These are phyloP conservation scores for Boletellus sp. DNA, from an alignment of 768 basidiomycete genomes.

Conservation along the genomic window DNA sequence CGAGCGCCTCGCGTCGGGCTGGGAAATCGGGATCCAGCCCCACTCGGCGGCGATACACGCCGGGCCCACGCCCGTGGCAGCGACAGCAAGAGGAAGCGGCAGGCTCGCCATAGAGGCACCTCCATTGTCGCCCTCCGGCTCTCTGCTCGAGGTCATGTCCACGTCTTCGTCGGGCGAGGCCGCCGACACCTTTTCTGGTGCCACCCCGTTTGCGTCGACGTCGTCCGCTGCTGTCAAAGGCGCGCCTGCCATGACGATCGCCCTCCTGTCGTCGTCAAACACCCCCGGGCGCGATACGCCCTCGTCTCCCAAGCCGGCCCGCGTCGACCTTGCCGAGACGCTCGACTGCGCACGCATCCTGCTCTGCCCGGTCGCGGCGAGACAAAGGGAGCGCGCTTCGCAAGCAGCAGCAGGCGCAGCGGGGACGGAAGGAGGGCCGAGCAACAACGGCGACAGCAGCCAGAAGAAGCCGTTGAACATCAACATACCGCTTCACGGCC, in stretches of 20 bases:
- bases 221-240: slow-evolving; percentile 16
- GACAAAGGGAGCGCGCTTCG: slow-evolving; percentile 58
- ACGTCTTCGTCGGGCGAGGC: slow-evolving; percentile 22
- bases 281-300: slow-evolving; percentile 7
- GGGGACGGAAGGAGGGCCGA: slow-evolving; percentile 45
- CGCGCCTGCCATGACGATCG: background rate
- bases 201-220: slow-evolving; percentile 18
- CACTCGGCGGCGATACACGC: slow-evolving; percentile 44
- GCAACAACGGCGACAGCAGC: slow-evolving; percentile 36
- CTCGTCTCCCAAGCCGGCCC: slow-evolving; percentile 13
- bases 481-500: slow-evolving; percentile 81
- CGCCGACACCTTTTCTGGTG: slow-evolving; percentile 6
- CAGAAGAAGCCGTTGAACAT: slow-evolving; percentile 64
- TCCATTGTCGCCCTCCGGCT: slow-evolving; percentile 25
- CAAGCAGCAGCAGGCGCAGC: slow-evolving; percentile 45
- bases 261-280: background rate
- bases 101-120: slow-evolving; percentile 42
- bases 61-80: slow-evolving; percentile 29
- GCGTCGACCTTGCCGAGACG: slow-evolving; percentile 46
- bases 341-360: slow-evolving; percentile 71
- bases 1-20: slow-evolving; percentile 75
- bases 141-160: slow-evolving; percentile 23
- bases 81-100: slow-evolving; percentile 6
- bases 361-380: slow-evolving; percentile 63
- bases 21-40: slow-evolving; percentile 62